These are phyloP conservation scores for Raffaelea albimanens DNA, from an alignment of 2,329 filamentous ascomycete species.

Conservation along the genomic window DNA sequence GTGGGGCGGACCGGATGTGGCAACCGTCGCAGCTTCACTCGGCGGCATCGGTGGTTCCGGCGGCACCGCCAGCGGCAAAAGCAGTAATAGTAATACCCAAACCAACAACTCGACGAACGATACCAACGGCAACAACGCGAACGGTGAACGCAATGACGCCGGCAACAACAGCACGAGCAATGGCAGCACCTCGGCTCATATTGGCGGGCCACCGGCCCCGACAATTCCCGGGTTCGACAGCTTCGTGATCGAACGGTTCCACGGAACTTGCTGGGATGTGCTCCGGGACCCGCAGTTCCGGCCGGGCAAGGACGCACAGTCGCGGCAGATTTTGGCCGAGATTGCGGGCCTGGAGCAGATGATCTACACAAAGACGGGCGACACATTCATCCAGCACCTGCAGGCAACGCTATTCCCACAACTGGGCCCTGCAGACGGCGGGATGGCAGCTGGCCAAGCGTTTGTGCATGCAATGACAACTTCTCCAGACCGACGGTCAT, in stretches of 20 bases:
- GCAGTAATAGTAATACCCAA: not conserved
- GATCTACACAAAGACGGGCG: constrained; percentile 84
- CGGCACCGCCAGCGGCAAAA: too few relatives aligned
- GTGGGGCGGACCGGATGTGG: constrained; percentile 82
- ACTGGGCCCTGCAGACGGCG: constrained; percentile 32
- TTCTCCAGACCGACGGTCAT: constrained; percentile 48
- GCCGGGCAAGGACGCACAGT: constrained; percentile 72
- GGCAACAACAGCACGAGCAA: not conserved
- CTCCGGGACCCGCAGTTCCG: constrained; percentile 72
- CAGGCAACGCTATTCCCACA: constrained; percentile 53
- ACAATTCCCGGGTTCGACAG: constrained; percentile 79
- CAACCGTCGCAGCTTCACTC: constrained; percentile 43
- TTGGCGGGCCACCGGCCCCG: constrained; percentile 34
- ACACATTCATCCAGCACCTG: constrained; percentile 64
- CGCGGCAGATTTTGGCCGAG: constrained; percentile 78
- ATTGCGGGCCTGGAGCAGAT: constrained; percentile 79
- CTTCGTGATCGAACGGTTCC: constrained; percentile 85
- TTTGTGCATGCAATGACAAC: constrained; percentile 51
- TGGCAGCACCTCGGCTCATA: not conserved
- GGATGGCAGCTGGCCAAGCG: constrained; percentile 44
- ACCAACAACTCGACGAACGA: not conserved
- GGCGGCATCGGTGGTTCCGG: constrained; percentile 29
- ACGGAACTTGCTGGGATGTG: constrained; percentile 82
- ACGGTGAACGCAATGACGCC: not conserved
- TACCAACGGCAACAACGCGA: not conserved